Evolutionary conservation across 2,329 filamentous ascomycete genomes (phyloP), one percentile per base, ranked within the genome.

Genomic region (Claviceps lovelessii): DNA sequence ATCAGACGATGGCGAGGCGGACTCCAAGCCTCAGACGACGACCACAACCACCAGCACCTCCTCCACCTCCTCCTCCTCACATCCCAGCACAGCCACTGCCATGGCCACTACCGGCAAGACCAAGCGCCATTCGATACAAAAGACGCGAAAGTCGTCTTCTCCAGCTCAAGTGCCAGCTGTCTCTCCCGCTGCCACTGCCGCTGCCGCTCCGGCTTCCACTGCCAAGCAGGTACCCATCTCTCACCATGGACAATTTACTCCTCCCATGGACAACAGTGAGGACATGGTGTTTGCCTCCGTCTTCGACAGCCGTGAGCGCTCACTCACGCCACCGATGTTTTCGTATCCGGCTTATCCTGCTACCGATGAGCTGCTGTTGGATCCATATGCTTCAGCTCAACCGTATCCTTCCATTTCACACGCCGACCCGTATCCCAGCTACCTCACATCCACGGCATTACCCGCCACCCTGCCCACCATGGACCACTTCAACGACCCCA

Each of bases 241-340:
- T n/a, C 46, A 48, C 19, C 75, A 76, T 59, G 73, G 73, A 59
- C 80, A 82, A 62, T 84, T 77, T 62, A 83, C 79, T 50, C 80
- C 81, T 55, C 81, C 81, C 51, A 77, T 83, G 74, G 71, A 76
- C 60, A 68, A 68, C 54, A 74, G 79, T 50, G 84, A 89, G 63
- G 83, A 88, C 60, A 73, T 81, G 58, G 76, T 87, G 70, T 88
- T 87, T 69, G 74, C 66, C 13, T 50, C 56, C 31, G 50, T 56
- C 35, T 82, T 84, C 64, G 83, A 83, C 65, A 81, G 81, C 53
- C 78, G 85, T 55, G 83, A 86, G 61, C 74, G 84, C 55, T 88
- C 85, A 42, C 79, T 83, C 65, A 86, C 84, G 55, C 86, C 86
- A 53, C 84, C 85, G 55, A 80, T 85, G 52, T 84, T 85, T 63